Evolutionary conservation across 352 stramenopile genomes (phyloP), one percentile per base, ranked within the genome.

Genomic region (Phytopythium aichiense): DNA sequence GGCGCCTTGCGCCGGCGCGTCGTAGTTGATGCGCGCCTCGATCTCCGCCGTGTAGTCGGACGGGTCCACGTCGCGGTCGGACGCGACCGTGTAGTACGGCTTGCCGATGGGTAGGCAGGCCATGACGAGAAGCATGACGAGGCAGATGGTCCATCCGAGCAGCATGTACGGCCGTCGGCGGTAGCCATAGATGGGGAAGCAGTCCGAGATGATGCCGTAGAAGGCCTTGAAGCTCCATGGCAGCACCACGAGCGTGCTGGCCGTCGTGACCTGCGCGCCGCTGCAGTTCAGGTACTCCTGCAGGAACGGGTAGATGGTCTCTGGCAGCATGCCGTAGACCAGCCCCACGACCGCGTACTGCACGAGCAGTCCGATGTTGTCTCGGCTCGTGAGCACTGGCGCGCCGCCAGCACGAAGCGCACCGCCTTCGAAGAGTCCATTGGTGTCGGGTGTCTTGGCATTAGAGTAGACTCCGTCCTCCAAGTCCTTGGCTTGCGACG

Each of bases 201-300:
- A 94, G 60, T 94, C 85, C 30, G 72, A 87, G 28, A 96, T 56
- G 50, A 94, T 87, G 33, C 87, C 87, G 64, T 91, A 90, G 42
- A 94, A 74, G 13, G 85, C 71, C 65, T 88, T 88, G 64, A 88
- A 80, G 28, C 72, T 86, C 78, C 79, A 88, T 0, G 74, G 74
- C 12, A 88, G 57, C 4, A 66, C 30, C 13, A 84, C 58, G 2
- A 87, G 59, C 40, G 67, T 63, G 23, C 45, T 57, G 1, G 75
- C 77, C 0, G 77, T 63, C 12, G 65, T 63, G 4, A 69, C 61
- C n/a, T 72, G 61, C 4, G 59, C 61, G n/a, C 73, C 74, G 8
- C 70, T 64, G n/a, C 67, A 59, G 65, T 85, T 83, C 11, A 87
- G 56, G 69, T 87, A 87, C 18, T 69, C 51, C 28, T 74, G 62